Conservation (phyloP, 352 stramenopile species). For the Phytophthora pisi region DNA sequence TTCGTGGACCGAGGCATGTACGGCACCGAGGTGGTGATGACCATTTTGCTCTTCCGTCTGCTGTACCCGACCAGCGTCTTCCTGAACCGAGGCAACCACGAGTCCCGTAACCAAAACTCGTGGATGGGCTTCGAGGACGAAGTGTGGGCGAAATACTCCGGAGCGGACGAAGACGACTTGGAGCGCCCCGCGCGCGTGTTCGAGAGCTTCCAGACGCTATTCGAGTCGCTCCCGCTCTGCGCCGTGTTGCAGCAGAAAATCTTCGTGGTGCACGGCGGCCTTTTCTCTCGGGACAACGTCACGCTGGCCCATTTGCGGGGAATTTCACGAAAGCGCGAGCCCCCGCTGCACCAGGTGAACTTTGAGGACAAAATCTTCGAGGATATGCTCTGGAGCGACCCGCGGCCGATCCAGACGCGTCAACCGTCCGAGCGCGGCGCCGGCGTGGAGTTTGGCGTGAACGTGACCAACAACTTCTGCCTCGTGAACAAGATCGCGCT, state of each 20-base stretch:
- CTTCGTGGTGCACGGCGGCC: slow-evolving; percentile 94
- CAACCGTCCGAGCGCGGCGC: slow-evolving; percentile 89
- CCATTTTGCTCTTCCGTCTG: slow-evolving; percentile 73
- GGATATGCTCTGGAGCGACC: slow-evolving; percentile 94
- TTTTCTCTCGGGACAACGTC: slow-evolving; percentile 93
- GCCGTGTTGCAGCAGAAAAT: slow-evolving; percentile 91
- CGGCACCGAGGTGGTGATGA: slow-evolving; percentile 88
- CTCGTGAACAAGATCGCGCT: slow-evolving; percentile 93
- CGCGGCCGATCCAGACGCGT: slow-evolving; percentile 72
- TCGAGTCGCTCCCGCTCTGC: slow-evolving; percentile 90
- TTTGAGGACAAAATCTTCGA: slow-evolving; percentile 95
- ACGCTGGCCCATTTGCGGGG: slow-evolving; percentile 90
- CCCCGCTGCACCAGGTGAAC: slow-evolving; percentile 84
- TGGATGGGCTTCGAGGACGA: slow-evolving; percentile 95
- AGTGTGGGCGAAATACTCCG: slow-evolving; percentile 85
- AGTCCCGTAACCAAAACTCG: slow-evolving; percentile 94
- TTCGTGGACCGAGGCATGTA: slow-evolving; percentile 95
- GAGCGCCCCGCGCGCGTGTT: slow-evolving; percentile 60
- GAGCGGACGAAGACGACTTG: slow-evolving; percentile 53
- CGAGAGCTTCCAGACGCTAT: slow-evolving; percentile 80
- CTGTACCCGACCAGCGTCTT: slow-evolving; percentile 87
- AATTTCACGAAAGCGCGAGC: slow-evolving; percentile 92
- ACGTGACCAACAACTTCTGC: slow-evolving; percentile 95
- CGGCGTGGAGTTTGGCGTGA: slow-evolving; percentile 92
- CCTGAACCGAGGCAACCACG: slow-evolving; percentile 96